These are phyloP conservation scores for Hydnum rufescens DNA, from an alignment of 768 basidiomycete species.

Conservation along the genomic window DNA sequence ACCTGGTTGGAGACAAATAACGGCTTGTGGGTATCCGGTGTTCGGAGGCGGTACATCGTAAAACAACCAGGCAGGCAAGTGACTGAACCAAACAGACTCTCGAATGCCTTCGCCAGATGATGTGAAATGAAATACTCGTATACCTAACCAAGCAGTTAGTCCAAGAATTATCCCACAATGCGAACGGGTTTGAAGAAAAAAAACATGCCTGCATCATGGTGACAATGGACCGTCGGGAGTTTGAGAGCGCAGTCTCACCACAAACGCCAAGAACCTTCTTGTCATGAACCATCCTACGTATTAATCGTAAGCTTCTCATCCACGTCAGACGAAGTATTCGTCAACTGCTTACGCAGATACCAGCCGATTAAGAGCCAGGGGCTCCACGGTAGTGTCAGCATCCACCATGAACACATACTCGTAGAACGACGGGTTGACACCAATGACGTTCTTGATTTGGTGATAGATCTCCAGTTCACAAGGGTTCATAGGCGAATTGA, in stretches of 20 bases:
- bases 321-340: not conserved
- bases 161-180: not conserved
- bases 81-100: conserved; percentile 89
- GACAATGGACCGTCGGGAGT: conserved; percentile 84
- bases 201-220: conserved; percentile 82
- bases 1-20: conserved; percentile 81
- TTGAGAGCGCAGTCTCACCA: conserved; percentile 83
- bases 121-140: conserved; percentile 99
- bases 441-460: conserved; percentile 99
- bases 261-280: conserved; percentile 86
- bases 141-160: conserved; percentile 28
- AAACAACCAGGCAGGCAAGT: conserved; percentile 99
- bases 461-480: conserved; percentile 97
- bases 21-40: conserved; percentile 89
- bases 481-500: conserved; percentile 90
- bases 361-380: conserved; percentile 69
- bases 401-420: conserved; percentile 89
- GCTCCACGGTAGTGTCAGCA: conserved; percentile 86
- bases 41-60: conserved; percentile 87
- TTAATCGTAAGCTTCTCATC: not conserved
- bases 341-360: conserved; percentile 63
- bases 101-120: conserved; percentile 97
- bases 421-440: conserved; percentile 96
- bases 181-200: not conserved
- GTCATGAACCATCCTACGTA: conserved; percentile 84